Evolutionary conservation across 2,329 filamentous ascomycete genomes (phyloP).

Genomic region (Fusarium falciforme): DNA sequence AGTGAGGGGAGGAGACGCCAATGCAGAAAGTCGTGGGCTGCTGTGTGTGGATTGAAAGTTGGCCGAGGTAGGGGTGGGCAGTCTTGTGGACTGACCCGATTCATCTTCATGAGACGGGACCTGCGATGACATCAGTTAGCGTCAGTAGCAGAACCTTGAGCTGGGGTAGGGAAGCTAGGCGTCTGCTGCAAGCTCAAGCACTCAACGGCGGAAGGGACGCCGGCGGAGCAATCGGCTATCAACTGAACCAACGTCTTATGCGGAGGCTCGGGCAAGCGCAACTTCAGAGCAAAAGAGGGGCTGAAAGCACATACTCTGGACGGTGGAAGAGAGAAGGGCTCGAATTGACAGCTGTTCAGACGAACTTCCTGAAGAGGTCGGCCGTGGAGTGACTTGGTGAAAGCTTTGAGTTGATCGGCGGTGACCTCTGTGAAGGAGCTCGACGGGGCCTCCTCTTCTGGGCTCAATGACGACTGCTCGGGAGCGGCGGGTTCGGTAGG

Average conservation of each 20-base stretch:
- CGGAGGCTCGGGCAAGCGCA: constrained; percentile 5
- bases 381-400: constrained; percentile 79
- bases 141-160: constrained; percentile 32
- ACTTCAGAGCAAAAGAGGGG: constrained; percentile 18
- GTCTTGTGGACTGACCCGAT: constrained; percentile 69
- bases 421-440: constrained; percentile 57
- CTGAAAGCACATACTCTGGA: constrained; percentile 75
- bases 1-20: constrained; percentile 91
- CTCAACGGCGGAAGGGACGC: neutral
- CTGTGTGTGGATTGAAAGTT: constrained; percentile 73
- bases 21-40: constrained; percentile 74
- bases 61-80: constrained; percentile 74
- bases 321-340: constrained; percentile 87
- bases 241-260: neutral
- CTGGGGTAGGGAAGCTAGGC: neutral
- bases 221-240: neutral
- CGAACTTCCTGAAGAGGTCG: constrained; percentile 83
- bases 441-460: constrained; percentile 34
- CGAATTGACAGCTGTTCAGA: constrained; percentile 88
- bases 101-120: constrained; percentile 71
- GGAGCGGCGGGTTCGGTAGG: constrained; percentile 56
- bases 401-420: constrained; percentile 74
- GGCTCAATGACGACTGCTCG: constrained; percentile 36
- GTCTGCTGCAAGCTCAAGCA: neutral
- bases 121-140: constrained; percentile 54